Base-by-base conservation (phyloP, 2,329 filamentous ascomycete genomes). In the Colletotrichum sp. region DNA sequence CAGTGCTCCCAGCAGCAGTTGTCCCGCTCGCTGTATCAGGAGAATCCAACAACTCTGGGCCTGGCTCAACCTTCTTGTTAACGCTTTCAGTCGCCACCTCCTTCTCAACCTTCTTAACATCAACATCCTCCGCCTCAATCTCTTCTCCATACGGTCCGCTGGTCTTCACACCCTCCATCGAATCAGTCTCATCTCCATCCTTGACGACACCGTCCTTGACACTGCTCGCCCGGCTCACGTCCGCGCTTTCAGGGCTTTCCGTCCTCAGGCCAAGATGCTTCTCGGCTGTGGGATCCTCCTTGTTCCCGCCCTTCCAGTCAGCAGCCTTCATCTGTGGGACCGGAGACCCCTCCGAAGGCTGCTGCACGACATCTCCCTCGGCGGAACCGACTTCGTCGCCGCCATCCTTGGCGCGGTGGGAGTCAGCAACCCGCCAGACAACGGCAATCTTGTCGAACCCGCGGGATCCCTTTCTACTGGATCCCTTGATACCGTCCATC, bases 401-500 rank as follows among this genome's bases (percentile, higher is more conserved):
- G 0, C 79, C 78, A 16, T 76, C 60, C 24, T 71, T 30, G 28
- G 72, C 74, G 9, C 72, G 60, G 21, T 74, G 60, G 2, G 74
- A 75, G n/a, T 68, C 74, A 0, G 72, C 77, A 2, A 85, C 84
- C 55, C 92, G 92, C 97, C 97, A 99, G 0, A 98, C 93, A 0
- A 99, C 94, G 13, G 95, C 93, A 28, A 99, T 87, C 55, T 91
- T 91, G 82, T 99, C 96, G 10, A 98, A 92, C 0, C 95, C 95
- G 59, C 93, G 90, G 1, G 94, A 94, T 0, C 97, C 97, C 83
- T 98, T 98, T 36, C 93, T 90, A 26, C 90, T 92, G 6, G 94
- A 96, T 1, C 97, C 97, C 83, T 98, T 98, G 84, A 99, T 96
- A 4, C 97, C 97, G 79, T 99, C 97, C 92, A 99, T 95, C 70